Conservation (phyloP, 495 filamentous ascomycete species). For the Annulohypoxylon maeteangense region DNA sequence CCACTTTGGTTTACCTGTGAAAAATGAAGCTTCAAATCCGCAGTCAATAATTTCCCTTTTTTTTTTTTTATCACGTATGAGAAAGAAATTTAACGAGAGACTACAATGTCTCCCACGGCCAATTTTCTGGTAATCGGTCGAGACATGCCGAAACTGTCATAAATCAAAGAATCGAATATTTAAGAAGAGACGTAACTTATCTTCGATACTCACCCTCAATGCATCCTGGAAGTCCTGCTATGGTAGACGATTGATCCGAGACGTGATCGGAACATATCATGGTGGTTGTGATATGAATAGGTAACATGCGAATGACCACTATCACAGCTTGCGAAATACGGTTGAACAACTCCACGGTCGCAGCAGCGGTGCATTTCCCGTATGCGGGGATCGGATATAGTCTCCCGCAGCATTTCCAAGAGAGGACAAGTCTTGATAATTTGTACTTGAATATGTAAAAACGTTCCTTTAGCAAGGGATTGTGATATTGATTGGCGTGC, state of each 20-base stretch:
- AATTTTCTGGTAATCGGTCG: conserved; percentile 15
- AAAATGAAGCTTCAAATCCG: background rate
- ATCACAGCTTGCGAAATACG: background rate
- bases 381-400: conserved; percentile 39
- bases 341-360: conserved; percentile 23
- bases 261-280: conserved; percentile 18
- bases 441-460: conserved; percentile 17
- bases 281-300: background rate
- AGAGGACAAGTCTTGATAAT: conserved; percentile 25
- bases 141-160: conserved; percentile 9
- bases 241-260: conserved; percentile 4
- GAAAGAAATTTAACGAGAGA: conserved; percentile 14
- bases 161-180: conserved; percentile 15
- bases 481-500: conserved; percentile 33
- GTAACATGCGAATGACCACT: background rate
- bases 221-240: background rate
- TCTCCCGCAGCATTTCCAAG: conserved; percentile 37
- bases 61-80: background rate
- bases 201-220: conserved; percentile 18
- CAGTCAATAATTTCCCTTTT: conserved; percentile 5
- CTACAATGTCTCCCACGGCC: background rate
- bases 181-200: conserved; percentile 1
- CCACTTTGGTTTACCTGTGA: conserved; percentile 39
- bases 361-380: conserved; percentile 12
- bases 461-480: conserved; percentile 18